Conservation (phyloP, 2,329 filamentous ascomycete genomes). For the Microsporum canis region DNA sequence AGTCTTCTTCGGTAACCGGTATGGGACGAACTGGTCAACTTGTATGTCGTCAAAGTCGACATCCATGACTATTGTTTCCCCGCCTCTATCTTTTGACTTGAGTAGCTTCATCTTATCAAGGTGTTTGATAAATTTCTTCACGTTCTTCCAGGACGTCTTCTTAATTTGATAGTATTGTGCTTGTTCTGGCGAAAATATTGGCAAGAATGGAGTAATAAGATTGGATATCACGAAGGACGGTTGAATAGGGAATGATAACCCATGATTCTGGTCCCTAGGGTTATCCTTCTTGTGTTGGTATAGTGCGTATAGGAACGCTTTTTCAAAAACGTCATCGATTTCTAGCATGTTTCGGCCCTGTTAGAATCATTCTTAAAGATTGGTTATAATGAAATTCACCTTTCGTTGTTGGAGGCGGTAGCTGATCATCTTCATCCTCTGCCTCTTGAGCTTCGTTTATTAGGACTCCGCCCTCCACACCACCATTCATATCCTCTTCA, state of each 20-base stretch:
- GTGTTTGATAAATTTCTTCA: slow-evolving; percentile 58
- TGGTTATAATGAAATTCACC: slow-evolving; percentile 27
- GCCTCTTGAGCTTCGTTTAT: slow-evolving; percentile 22
- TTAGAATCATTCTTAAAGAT: background rate
- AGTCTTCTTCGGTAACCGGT: slow-evolving; percentile 45
- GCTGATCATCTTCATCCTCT: slow-evolving; percentile 35
- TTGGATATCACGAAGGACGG: slow-evolving; percentile 53
- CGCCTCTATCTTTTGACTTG: slow-evolving; percentile 54
- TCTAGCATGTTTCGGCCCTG: slow-evolving; percentile 33
- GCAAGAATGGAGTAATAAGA: slow-evolving; percentile 55
- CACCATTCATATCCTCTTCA: slow-evolving; percentile 21
- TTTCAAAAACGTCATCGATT: slow-evolving; percentile 54
- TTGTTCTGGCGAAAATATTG: slow-evolving; percentile 45
- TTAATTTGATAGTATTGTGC: slow-evolving; percentile 53
- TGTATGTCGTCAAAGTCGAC: slow-evolving; percentile 51
- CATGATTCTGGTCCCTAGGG: slow-evolving; percentile 40
- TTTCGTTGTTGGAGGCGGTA: slow-evolving; percentile 40
- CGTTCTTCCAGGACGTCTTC: slow-evolving; percentile 59
- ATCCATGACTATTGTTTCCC: slow-evolving; percentile 53
- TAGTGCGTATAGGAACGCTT: slow-evolving; percentile 53
- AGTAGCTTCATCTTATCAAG: slow-evolving; percentile 53
- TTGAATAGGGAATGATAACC: slow-evolving; percentile 51
- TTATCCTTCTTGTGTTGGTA: slow-evolving; percentile 49
- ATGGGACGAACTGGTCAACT: slow-evolving; percentile 48
- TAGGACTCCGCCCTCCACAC: slow-evolving; percentile 11